Conservation (phyloP, 352 stramenopile genomes). For the Phytophthora foliorum region DNA sequence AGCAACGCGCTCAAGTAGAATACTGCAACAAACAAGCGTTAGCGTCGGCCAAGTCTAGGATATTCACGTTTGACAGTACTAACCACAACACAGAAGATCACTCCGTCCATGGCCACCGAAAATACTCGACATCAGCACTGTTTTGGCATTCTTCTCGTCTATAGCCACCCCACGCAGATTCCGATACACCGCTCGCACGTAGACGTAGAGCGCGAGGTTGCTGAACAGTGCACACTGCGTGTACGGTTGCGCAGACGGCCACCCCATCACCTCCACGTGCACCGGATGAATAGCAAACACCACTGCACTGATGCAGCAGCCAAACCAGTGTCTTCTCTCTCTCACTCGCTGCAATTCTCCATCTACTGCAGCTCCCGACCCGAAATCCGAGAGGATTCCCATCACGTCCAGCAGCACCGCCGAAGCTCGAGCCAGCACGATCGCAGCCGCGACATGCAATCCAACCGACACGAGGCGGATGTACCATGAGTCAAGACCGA, state of each 20-base stretch:
- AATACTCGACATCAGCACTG: slow-evolving; percentile 10
- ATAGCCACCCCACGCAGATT: not conserved
- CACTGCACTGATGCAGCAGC: slow-evolving; percentile 53
- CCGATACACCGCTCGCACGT: slow-evolving; percentile 24
- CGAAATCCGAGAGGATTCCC: slow-evolving; percentile 24
- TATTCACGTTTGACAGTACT: not conserved
- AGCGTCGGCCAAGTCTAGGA: not conserved
- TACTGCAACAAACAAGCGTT: slow-evolving; percentile 14
- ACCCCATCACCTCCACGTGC: slow-evolving; percentile 73
- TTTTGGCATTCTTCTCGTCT: slow-evolving; percentile 1
- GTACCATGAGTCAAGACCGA: slow-evolving; percentile 48
- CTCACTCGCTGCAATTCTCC: not conserved
- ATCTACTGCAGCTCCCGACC: not conserved
- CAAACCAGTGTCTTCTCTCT: slow-evolving; percentile 15
- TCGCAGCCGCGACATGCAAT: slow-evolving; percentile 48
- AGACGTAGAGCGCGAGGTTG: slow-evolving; percentile 49
- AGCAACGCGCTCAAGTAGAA: slow-evolving; percentile 53
- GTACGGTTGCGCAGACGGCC: slow-evolving; percentile 80
- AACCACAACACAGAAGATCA: slow-evolving; percentile 26
- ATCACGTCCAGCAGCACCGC: slow-evolving; percentile 38
- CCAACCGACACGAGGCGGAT: slow-evolving; percentile 52
- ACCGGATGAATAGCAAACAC: slow-evolving; percentile 74
- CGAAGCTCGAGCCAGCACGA: slow-evolving; percentile 39
- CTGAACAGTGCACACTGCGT: slow-evolving; percentile 63
- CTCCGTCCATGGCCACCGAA: slow-evolving; percentile 11